These are phyloP conservation scores for Knoxia roxburghii DNA, from an alignment of 257 asterid genomes.

Conservation along the genomic window DNA sequence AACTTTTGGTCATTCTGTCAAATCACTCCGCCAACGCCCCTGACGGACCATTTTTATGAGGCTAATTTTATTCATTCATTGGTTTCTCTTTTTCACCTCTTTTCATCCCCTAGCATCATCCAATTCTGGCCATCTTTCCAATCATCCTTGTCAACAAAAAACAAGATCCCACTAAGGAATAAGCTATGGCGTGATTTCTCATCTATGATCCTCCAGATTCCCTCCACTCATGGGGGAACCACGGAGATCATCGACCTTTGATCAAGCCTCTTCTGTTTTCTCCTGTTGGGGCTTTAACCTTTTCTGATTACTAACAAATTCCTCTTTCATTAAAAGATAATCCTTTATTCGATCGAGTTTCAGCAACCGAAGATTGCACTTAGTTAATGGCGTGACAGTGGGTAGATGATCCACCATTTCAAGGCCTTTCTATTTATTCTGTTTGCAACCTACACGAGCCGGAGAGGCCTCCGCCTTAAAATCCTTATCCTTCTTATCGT, in stretches of 20 bases:
- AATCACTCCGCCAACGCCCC: too few species aligned
- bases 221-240: constrained; percentile 96
- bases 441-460: constrained; percentile 87
- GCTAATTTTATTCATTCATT: too few species aligned
- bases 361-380: constrained; percentile 66
- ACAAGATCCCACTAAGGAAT: constrained; percentile 76
- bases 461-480: constrained; percentile 90
- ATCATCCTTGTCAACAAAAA: constrained; percentile 84
- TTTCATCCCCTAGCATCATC: too few species aligned
- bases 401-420: constrained; percentile 82
- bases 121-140: too few species aligned
- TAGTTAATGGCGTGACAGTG: constrained; percentile 65
- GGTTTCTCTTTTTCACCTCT: too few species aligned
- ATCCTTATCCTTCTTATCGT: constrained; percentile 79
- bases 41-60: too few species aligned
- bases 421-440: constrained; percentile 79
- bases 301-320: constrained; percentile 88
- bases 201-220: constrained; percentile 82
- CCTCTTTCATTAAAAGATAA: constrained; percentile 80
- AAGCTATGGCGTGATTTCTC: constrained; percentile 88
- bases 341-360: constrained; percentile 78
- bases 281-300: constrained; percentile 89
- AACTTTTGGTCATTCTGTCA: too few species aligned
- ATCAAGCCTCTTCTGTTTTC: constrained; percentile 88
- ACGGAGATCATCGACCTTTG: constrained; percentile 76